Evolutionary conservation across 495 filamentous ascomycete genomes (phyloP), one percentile per base, ranked within the genome.

Genomic region (Neurospora discreta): DNA sequence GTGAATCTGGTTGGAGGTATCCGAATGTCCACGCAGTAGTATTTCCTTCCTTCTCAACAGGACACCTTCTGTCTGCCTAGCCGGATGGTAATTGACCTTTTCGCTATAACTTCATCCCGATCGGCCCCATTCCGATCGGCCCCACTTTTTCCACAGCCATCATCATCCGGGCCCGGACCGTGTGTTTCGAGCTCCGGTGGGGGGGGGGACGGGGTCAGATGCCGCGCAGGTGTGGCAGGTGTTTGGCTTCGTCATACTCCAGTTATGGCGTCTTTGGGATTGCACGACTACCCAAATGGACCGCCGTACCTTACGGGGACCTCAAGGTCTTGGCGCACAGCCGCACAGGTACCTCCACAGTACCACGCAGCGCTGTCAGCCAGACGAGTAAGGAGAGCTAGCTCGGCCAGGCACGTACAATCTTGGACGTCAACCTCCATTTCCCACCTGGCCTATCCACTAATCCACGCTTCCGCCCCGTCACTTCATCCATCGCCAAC

Each of bases 391-490:
- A 60, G 72, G 73, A 58, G 71, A 78, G 74, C 77, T 79, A 72
- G 71, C 40, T 60, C n/a, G 18, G 30, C 46, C 40, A 75, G 71
- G 77, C 75, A 80, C 79, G 78, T 80, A 36, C 33, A 81, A 81
- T 81, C 78, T 77, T 76, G 75, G 75, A 77, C 75, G 15, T 76
- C 74, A 74, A 78, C 76, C 69, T 26, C 71, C 67, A n/a, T 36
- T 36, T 36, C 33, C 33, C 33, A 5, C 33, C 33, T 36, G 33
- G 33, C 33, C 33, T 36, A 36, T 52, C 44, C 69, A 41, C 71
- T 71, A 36, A 70, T 70, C 70, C 71, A 52, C 65, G 72, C 72
- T 60, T 69, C 42, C 69, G 43, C 70, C 68, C 43, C 52, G 26
- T 70, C 68, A 74, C 75, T 39, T 74, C 73, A 36, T 67, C 70